Evolutionary conservation across 306 rosid species (phyloP), one percentile per base, ranked within the genome.

Genomic region (Gynostemma pentaphyllum): DNA sequence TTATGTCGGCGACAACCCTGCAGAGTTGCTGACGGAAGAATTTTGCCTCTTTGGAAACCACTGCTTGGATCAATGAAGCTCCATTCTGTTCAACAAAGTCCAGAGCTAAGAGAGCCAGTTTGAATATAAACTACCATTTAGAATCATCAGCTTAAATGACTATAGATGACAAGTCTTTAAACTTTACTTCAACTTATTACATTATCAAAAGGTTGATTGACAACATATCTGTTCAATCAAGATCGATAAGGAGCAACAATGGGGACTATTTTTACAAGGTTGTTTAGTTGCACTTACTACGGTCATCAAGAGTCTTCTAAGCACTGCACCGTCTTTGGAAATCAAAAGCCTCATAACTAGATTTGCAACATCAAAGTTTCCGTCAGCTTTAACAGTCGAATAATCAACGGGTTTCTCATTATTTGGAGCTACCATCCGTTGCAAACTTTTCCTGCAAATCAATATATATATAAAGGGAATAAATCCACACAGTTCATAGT

Each of bases 231-330:
- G 16, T 42, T 42, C 32, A 27, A 44, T 32, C 4, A 28, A 22
- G 27, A 19, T 47, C 18, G 36, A 62, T 39, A 42, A 26, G 3
- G 9, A 18, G 37, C 5, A 44, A 30, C 52, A 24, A 37, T 66
- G 64, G 32, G 28, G 15, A 21, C 15, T 48, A 24, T 9, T 47
- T 21, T 19, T 12, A 13, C 18, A 65, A 45, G 18, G 0, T 29
- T 13, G 60, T 13, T n/a, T 44, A 67, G 50, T 64, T 71, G 55
- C 68, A 85, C 98, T 85, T 72, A 92, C 98, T 7, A 86, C 96
- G 68, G 92, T 92, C 95, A 92, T 92, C 70, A 88, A 75, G 68
- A 92, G 98, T 75, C 98, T 84, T 82, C 98, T 82, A 60, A 92
- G 83, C 78, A 76, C 89, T 40, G 73, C 79, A 41, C 98, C 98